Percentiles rank a stretch among this genome's conserved stretches.
Conservation (phyloP, 495 filamentous ascomycete genomes). For the Penicillium cosmopolitanum region DNA sequence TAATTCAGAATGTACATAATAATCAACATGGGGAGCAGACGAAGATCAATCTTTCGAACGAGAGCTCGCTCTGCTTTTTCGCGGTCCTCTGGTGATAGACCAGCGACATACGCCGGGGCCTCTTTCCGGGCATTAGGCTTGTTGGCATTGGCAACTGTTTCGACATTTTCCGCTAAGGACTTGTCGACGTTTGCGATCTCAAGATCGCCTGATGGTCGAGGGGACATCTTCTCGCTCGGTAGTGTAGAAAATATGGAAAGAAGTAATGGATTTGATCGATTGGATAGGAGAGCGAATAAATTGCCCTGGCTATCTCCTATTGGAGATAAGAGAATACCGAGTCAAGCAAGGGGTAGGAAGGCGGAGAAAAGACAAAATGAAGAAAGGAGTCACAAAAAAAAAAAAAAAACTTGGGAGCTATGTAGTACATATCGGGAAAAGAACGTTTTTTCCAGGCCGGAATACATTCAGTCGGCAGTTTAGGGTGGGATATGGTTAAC, state of each 20-base stretch:
- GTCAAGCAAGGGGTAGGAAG: conserved; percentile 21
- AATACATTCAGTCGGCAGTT: neutral
- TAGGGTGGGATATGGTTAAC: neutral
- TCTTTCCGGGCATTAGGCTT: conserved; percentile 39
- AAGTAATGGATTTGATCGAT: neutral
- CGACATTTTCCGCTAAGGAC: conserved; percentile 64
- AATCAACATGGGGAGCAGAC: conserved; percentile 64
- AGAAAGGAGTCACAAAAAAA: conserved; percentile 25
- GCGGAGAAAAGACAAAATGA: conserved; percentile 5
- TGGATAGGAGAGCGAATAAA: neutral
- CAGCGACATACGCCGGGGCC: conserved; percentile 55
- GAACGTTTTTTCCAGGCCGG: conserved; percentile 1
- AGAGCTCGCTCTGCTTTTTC: conserved; percentile 51
- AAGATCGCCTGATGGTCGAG: conserved; percentile 25
- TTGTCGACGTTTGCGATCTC: conserved; percentile 49
- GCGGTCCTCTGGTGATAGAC: conserved; percentile 54
- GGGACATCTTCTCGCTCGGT: conserved; percentile 27
- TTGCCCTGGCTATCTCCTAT: neutral
- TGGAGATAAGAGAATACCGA: conserved; percentile 18
- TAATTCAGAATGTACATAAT: conserved; percentile 84
- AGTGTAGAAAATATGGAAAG: neutral
- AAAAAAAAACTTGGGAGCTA: neutral
- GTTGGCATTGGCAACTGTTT: conserved; percentile 40
- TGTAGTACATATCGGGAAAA: conserved; percentile 3
- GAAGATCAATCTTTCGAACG: conserved; percentile 65